Conservation (phyloP, 768 basidiomycete genomes). For the Chalciporus sphaerocephalus region DNA sequence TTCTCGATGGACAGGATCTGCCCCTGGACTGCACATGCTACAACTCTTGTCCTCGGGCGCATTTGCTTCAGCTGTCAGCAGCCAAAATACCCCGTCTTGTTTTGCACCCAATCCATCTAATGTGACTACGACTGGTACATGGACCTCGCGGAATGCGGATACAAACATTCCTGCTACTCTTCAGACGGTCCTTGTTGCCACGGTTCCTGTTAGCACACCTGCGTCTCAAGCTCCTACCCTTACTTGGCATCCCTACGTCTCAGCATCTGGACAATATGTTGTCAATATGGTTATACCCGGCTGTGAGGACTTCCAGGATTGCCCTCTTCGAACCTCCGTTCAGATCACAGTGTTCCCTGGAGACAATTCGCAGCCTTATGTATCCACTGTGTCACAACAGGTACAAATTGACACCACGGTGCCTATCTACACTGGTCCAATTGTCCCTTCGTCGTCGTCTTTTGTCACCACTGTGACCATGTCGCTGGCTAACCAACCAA, state of each 20-base stretch:
- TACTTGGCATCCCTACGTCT: constrained; percentile 92
- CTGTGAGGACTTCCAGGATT: constrained; percentile 77
- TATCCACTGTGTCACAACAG: constrained; percentile 71
- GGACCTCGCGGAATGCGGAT: constrained; percentile 58
- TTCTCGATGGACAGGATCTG: constrained; percentile 65
- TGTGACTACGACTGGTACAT: constrained; percentile 60
- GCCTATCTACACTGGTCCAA: constrained; percentile 75
- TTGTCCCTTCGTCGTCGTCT: constrained; percentile 65
- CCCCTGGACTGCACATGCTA: constrained; percentile 84
- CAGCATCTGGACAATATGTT: constrained; percentile 80
- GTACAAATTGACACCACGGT: constrained; percentile 57
- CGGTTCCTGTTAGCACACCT: constrained; percentile 59
- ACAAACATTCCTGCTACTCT: constrained; percentile 80
- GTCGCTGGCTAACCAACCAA: constrained; percentile 62
- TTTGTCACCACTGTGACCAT: constrained; percentile 77
- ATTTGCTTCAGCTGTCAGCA: constrained; percentile 69
- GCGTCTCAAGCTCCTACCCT: constrained; percentile 65
- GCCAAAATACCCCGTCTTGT: constrained; percentile 64
- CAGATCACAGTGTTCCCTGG: constrained; percentile 80
- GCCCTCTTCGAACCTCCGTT: constrained; percentile 74
- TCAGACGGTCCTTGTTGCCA: constrained; percentile 68
- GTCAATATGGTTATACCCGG: constrained; percentile 85
- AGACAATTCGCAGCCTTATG: constrained; percentile 55
- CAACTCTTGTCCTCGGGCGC: constrained; percentile 91
- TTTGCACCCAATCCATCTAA: constrained; percentile 75